A percentile compares a stretch with the other conserved stretches of the same genome.
phyloP scores from a whole-genome alignment of 345 rosid genomes.

The Eutrema japonicum region DNA sequence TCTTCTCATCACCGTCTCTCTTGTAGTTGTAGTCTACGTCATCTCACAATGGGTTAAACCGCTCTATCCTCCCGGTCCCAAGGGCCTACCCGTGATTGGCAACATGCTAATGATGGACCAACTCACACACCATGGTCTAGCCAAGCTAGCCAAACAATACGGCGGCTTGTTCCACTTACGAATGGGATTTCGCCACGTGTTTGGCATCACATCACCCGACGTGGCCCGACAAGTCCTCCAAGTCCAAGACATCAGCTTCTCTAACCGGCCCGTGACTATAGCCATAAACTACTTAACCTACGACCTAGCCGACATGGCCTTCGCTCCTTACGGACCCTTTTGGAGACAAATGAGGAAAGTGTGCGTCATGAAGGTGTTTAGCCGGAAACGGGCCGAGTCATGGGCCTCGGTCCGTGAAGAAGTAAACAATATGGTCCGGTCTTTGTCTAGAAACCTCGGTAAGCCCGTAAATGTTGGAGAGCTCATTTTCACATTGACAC shows the following conservation, averaged over 20 bases:
- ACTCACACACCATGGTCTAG: conserved; percentile 83
- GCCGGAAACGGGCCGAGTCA: conserved; percentile 85
- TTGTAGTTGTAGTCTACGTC: conserved; percentile 43
- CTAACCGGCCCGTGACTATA: conserved; percentile 76
- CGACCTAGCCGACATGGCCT: conserved; percentile 92
- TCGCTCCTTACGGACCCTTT: conserved; percentile 90
- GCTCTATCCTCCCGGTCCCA: conserved; percentile 86
- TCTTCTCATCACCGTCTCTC: conserved; percentile 15
- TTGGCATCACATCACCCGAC: conserved; percentile 66
- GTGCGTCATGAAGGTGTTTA: conserved; percentile 80
- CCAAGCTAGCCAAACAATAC: conserved; percentile 58
- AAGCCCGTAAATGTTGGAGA: conserved; percentile 71
- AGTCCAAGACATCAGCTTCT: conserved; percentile 79
- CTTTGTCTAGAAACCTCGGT: conserved; percentile 52
- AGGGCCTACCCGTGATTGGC: conserved; percentile 75
- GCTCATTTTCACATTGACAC: conserved; percentile 68
- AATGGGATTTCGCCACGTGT: conserved; percentile 75
- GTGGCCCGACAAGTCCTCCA: conserved; percentile 78
- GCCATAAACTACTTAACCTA: conserved; percentile 83
- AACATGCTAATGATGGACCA: conserved; percentile 89
- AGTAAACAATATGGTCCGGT: conserved; percentile 55
- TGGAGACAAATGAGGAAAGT: conserved; percentile 97
- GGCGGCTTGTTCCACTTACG: conserved; percentile 76
- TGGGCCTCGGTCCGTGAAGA: conserved; percentile 90
- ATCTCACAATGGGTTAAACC: conserved; percentile 46